phyloP scores from a whole-genome alignment of 495 filamentous ascomycete species.

The Echria macrotheca region DNA sequence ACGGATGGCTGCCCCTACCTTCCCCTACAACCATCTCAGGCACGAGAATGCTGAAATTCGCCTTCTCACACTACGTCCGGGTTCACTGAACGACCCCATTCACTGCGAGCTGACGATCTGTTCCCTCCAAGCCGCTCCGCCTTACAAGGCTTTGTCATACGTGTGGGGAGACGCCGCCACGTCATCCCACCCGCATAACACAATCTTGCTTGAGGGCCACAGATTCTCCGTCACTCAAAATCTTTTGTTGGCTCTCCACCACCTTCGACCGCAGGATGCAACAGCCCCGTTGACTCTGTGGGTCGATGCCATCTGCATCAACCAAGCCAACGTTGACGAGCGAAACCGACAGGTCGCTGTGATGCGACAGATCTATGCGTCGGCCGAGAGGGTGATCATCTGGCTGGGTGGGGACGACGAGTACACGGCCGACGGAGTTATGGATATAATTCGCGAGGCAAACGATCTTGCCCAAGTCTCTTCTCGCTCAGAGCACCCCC shows the following conservation, averaged over 20 bases:
- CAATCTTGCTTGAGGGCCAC: not conserved
- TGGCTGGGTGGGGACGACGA: not conserved
- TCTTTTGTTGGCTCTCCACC: not conserved
- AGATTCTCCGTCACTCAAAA: not conserved
- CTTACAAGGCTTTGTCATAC: not conserved
- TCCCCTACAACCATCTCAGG: not conserved
- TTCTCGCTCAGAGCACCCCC: too few species aligned
- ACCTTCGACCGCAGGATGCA: not conserved
- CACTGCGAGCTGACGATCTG: not conserved
- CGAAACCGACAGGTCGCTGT: not conserved
- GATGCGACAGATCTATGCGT: not conserved
- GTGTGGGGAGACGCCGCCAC: not conserved
- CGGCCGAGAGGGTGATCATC: not conserved
- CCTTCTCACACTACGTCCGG: not conserved
- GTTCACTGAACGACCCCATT: not conserved
- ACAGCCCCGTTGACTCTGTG: not conserved
- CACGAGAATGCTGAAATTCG: not conserved
- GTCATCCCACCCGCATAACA: not conserved
- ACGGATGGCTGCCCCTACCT: not conserved
- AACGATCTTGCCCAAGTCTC: not conserved
- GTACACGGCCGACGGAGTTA: not conserved
- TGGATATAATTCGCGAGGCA: not conserved
- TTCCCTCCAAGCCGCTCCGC: not conserved
- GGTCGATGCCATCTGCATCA: conserved; percentile 1
- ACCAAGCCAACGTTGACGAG: not conserved